Base-by-base conservation (phyloP, 129 eudicot genomes). In the Flaveria linearis region DNA sequence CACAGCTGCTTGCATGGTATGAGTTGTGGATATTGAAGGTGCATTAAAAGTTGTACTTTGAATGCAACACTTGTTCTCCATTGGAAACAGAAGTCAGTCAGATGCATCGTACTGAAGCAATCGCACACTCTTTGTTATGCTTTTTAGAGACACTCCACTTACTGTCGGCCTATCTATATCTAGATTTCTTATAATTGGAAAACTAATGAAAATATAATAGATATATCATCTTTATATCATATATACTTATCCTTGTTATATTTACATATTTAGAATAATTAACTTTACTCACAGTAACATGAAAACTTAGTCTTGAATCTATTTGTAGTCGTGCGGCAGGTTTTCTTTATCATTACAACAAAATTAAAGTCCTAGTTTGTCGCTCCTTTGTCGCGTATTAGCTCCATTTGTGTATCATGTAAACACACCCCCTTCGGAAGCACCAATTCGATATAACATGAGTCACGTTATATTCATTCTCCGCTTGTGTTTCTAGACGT, bases 21-120 rank as follows among this genome's bases (percentile, higher is more conserved):
- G 74, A 42, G 81, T 77, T 76, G 81, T 76, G 56, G 78, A 57
- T 36, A 33, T 33, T 36, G 41, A 36, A 36, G 69, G 68, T 64
- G 79, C 51, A 63, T 64, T 26, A 63, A 75, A 75, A 64, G 69
- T 69, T 77, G 81, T 75, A 43, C 73, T 76, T 76, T 50, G 62
- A 7, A 43, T 10, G 43, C 56, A 41, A 56, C 72, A 43, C 60
- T 61, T 16, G 47, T 45, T 68, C 57, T 56, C 82, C 76, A 57
- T 57, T 78, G 79, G 33, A 62, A 46, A 73, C 28, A 53, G 72
- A 51, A 56, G 75, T 33, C 13, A 63, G 82, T 81, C 70, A 83
- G 85, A 83, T 86, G 74, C 87, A 80, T 80, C 77, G 76, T 46
- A 83, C 80, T 73, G 78, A 83, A 86, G 78, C 80, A 61, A 65